These are phyloP conservation scores for Gossypium davidsonii DNA, from an alignment of 441 rosid genomes.

Conservation along the genomic window DNA sequence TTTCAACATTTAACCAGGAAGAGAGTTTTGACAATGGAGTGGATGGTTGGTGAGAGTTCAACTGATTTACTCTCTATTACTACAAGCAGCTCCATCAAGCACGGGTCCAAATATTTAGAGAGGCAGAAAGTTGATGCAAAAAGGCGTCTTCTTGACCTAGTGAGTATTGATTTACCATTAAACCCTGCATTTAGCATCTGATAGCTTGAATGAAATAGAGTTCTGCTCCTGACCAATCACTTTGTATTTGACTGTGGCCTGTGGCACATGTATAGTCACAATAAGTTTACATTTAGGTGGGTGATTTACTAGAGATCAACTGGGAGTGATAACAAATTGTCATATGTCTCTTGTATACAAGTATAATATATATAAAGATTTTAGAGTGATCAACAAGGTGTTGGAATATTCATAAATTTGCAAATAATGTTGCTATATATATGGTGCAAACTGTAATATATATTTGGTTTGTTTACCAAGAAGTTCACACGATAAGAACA, in stretches of 20 bases:
- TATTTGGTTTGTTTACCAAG: background rate
- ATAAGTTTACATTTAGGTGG: background rate
- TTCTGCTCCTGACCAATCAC: background rate
- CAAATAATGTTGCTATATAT: background rate
- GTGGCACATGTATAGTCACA: background rate
- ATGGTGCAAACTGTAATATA: background rate
- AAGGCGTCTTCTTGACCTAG: slow-evolving; percentile 76
- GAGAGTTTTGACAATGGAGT: slow-evolving; percentile 96
- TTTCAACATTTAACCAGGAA: slow-evolving; percentile 55
- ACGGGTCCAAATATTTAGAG: slow-evolving; percentile 39
- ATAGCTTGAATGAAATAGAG: slow-evolving; percentile 1
- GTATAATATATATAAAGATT: background rate
- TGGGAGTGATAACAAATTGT: background rate
- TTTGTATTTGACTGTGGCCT: background rate
- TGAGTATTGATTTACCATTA: slow-evolving; percentile 22
- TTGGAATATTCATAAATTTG: background rate
- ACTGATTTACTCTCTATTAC: slow-evolving; percentile 54
- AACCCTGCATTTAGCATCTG: background rate
- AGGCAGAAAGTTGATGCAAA: slow-evolving; percentile 58
- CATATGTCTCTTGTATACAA: background rate
- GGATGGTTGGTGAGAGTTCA: slow-evolving; percentile 91
- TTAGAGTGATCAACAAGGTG: background rate
- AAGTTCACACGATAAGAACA: background rate
- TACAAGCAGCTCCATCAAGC: slow-evolving; percentile 28
- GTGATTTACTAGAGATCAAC: background rate